phyloP scores from a whole-genome alignment of 2,329 filamentous ascomycete species.

The Cladorrhinum sp. region DNA sequence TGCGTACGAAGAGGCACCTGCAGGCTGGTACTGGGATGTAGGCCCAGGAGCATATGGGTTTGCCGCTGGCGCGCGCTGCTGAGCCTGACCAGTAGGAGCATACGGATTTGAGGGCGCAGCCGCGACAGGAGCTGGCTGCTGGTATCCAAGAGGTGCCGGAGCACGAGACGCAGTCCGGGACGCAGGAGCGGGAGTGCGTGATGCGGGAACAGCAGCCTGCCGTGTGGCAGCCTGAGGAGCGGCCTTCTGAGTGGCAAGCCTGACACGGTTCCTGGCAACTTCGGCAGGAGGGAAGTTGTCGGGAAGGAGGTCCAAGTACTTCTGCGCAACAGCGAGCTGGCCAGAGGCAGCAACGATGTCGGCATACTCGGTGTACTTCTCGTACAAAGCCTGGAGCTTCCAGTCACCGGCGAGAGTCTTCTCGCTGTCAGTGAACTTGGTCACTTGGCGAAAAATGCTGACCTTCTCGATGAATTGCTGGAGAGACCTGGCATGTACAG shows the following conservation, averaged over 20 bases:
- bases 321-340: conserved; percentile 79
- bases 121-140: conserved; percentile 36
- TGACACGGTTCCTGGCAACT: conserved; percentile 78
- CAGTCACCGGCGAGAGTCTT: conserved; percentile 69
- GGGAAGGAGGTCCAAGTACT: conserved; percentile 86
- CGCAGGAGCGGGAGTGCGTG: conserved; percentile 32
- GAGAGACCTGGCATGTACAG: conserved; percentile 81
- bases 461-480: conserved; percentile 98
- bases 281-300: conserved; percentile 81
- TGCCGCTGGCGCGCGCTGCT: conserved; percentile 31
- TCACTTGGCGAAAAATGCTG: conserved; percentile 90
- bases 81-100: conserved; percentile 32
- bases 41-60: conserved; percentile 49
- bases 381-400: conserved; percentile 85
- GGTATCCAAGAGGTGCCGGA: conserved; percentile 42
- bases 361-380: conserved; percentile 95
- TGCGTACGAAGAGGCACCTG: conserved; percentile 34
- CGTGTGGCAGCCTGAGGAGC: conserved; percentile 37
- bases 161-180: conserved; percentile 40
- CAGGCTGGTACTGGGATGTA: conserved; percentile 36
- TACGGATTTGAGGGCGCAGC: conserved; percentile 34
- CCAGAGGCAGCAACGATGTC: conserved; percentile 91
- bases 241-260: conserved; percentile 69
- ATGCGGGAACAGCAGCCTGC: conserved; percentile 28
- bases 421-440: conserved; percentile 83